phyloP scores from a whole-genome alignment of 306 rosid genomes.

The Sindora glabra region DNA sequence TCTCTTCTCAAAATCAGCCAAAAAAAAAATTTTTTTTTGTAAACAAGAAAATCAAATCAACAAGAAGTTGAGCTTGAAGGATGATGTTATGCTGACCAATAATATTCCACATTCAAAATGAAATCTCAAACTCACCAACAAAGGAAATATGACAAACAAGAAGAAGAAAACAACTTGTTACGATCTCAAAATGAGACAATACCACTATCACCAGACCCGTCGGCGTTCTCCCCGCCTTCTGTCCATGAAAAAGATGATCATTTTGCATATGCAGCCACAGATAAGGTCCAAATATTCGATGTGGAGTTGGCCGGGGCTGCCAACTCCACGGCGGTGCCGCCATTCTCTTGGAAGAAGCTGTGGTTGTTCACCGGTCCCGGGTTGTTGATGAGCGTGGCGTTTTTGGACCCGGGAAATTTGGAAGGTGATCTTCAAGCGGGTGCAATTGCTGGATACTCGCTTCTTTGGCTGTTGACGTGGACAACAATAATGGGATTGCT shows the following conservation, averaged over 20 bases:
- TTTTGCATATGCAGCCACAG: conserved; percentile 22
- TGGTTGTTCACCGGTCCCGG: conserved; percentile 80
- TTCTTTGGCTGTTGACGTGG: conserved; percentile 70
- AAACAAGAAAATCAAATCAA: no score
- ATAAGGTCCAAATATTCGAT: conserved; percentile 35
- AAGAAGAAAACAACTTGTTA: conserved; percentile 14
- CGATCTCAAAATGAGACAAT: conserved; percentile 21
- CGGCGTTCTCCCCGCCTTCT: not conserved
- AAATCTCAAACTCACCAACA: no score
- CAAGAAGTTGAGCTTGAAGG: no score
- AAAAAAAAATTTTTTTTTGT: no score
- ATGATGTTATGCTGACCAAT: no score
- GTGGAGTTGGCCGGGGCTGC: not conserved
- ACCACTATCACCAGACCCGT: conserved; percentile 8
- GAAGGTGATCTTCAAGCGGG: conserved; percentile 68
- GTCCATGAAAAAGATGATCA: not conserved
- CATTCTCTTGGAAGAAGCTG: conserved; percentile 62
- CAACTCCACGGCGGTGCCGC: conserved; percentile 22
- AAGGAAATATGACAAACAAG: not conserved
- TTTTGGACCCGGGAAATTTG: conserved; percentile 65
- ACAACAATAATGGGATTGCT: conserved; percentile 56
- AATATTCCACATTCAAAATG: no score
- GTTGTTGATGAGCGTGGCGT: conserved; percentile 67
- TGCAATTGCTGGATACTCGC: conserved; percentile 60
- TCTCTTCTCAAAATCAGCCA: no score